Conservation (phyloP, 441 rosid species). For the Populus hybrid region DNA sequence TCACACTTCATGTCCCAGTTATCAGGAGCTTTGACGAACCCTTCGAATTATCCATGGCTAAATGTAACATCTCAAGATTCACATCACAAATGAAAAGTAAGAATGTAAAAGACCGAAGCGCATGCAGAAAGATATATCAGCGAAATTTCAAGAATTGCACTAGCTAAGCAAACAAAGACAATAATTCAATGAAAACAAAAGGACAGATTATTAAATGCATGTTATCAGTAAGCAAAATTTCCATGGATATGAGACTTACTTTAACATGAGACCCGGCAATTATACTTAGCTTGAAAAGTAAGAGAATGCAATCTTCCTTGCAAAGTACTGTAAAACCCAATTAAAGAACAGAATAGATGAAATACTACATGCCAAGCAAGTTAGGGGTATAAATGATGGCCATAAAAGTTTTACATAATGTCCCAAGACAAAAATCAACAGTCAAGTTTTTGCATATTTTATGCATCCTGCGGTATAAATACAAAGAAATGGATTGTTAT, state of each 20-base stretch:
- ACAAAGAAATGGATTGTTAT: background rate
- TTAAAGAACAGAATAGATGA: too few relatives aligned
- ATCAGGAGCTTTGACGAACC: background rate
- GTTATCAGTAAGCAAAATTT: background rate
- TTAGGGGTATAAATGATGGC: background rate
- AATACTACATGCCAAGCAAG: background rate
- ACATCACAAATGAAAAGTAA: background rate
- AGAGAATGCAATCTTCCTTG: background rate
- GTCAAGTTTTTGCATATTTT: background rate
- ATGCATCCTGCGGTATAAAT: background rate
- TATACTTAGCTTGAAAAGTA: background rate
- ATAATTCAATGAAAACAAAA: background rate
- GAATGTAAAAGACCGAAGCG: background rate
- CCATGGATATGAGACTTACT: background rate
- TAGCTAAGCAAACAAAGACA: background rate
- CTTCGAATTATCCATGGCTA: background rate
- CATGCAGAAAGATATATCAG: background rate
- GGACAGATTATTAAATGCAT: background rate
- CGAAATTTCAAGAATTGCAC: background rate
- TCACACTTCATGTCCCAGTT: background rate
- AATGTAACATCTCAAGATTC: background rate
- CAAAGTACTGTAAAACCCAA: background rate
- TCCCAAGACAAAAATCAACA: background rate
- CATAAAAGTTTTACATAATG: background rate
- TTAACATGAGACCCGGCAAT: background rate